Evolutionary conservation across 805 yeast species (phyloP).

Genomic region (Candida tallmaniae): DNA sequence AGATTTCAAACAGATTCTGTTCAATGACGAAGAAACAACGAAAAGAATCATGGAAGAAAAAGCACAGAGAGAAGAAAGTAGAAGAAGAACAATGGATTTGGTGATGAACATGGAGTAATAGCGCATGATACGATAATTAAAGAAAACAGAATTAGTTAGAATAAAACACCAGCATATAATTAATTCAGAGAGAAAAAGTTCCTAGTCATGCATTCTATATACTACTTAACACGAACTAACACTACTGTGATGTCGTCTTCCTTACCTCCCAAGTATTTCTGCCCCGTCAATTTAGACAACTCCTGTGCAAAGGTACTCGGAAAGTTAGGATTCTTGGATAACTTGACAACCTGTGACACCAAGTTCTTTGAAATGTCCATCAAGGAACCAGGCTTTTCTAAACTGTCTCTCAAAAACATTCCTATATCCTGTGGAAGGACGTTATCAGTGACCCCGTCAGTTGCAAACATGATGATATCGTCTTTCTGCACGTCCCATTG

Average conservation of each 20-base stretch:
- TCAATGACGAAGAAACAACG: slow-evolving; percentile 47
- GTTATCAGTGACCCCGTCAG: slow-evolving; percentile 93
- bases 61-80: slow-evolving; percentile 47
- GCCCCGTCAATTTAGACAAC: slow-evolving; percentile 59
- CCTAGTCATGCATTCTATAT: no score
- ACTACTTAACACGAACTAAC: slow-evolving; percentile 52
- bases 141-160: background rate
- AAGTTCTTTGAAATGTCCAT: slow-evolving; percentile 48
- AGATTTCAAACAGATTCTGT: slow-evolving; percentile 7
- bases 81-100: slow-evolving; percentile 52
- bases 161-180: background rate
- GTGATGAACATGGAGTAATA: slow-evolving; percentile 40
- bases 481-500: slow-evolving; percentile 59
- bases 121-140: background rate
- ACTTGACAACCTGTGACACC: slow-evolving; percentile 60
- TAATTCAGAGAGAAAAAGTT: no score
- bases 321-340: slow-evolving; percentile 67
- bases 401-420: slow-evolving; percentile 55
- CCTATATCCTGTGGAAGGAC: slow-evolving; percentile 69
- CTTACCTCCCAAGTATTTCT: slow-evolving; percentile 82
- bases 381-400: slow-evolving; percentile 30
- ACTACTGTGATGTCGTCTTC: slow-evolving; percentile 92
- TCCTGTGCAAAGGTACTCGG: slow-evolving; percentile 88
- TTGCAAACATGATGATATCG: slow-evolving; percentile 80
- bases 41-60: slow-evolving; percentile 48